phyloP scores from a whole-genome alignment of 2,329 filamentous ascomycete species.

The Venturia effusa region DNA sequence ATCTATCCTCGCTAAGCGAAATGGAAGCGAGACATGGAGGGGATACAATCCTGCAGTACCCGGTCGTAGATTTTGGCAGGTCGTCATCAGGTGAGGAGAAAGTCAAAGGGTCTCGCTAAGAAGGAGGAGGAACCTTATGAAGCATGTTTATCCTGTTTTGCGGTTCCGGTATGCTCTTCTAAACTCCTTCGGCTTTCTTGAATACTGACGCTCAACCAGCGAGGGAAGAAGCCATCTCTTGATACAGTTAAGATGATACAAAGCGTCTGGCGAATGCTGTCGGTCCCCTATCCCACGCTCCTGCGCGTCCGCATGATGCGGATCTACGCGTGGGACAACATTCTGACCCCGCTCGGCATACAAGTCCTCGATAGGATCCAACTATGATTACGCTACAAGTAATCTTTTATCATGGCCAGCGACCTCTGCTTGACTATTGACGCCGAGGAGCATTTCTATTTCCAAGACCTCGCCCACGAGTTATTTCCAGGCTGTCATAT shows the following conservation, averaged over 20 bases:
- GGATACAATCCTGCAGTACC: too few species aligned
- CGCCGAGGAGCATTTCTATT: background rate
- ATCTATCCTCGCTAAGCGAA: too few species aligned
- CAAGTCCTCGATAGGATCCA: background rate
- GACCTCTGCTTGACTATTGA: background rate
- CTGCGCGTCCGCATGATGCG: background rate
- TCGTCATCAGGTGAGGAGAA: too few species aligned
- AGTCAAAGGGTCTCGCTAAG: too few species aligned
- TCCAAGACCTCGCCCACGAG: background rate
- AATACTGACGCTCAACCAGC: too few species aligned
- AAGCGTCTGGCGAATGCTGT: background rate
- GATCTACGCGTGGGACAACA: slow-evolving; percentile 2
- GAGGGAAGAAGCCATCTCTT: too few species aligned
- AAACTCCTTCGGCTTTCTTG: background rate
- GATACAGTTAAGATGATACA: background rate
- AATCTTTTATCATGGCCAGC: background rate
- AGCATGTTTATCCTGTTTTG: too few species aligned
- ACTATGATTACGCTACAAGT: background rate
- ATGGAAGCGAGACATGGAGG: too few species aligned
- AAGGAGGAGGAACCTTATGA: too few species aligned
- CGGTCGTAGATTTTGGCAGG: too few species aligned
- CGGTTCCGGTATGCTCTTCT: too few species aligned
- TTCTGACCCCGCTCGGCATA: background rate
- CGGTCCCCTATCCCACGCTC: background rate
- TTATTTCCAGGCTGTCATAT: background rate